Conservation (phyloP, 768 basidiomycete species). For the Rhodotorula diobovata region DNA sequence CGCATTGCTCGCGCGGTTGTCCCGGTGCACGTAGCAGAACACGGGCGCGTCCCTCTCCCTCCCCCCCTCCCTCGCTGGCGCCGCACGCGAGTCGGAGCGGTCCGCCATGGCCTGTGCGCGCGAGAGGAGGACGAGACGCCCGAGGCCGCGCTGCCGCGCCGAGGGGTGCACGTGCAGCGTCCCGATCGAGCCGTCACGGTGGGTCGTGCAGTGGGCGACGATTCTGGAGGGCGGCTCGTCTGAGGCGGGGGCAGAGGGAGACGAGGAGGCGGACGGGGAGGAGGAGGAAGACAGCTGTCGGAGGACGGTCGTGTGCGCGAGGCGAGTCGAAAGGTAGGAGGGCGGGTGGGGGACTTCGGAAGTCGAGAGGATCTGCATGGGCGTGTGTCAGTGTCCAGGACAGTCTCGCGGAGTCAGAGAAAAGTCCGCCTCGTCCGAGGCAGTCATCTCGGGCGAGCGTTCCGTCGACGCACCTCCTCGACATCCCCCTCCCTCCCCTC, state of each 20-base stretch:
- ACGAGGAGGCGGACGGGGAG: not conserved
- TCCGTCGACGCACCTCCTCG: not conserved
- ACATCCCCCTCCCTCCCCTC: not conserved
- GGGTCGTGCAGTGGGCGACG: slow-evolving; percentile 24
- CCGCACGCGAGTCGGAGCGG: no score
- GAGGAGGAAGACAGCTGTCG: not conserved
- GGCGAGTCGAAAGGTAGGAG: slow-evolving; percentile 14
- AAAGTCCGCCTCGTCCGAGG: no score
- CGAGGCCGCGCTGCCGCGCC: not conserved
- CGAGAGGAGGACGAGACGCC: not conserved
- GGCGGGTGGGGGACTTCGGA: slow-evolving; percentile 25
- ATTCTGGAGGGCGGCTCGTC: not conserved
- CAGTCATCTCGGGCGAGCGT: no score
- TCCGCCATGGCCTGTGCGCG: not conserved
- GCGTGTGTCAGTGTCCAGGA: no score
- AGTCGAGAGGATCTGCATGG: slow-evolving; percentile 28
- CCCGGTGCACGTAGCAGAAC: slow-evolving; percentile 20
- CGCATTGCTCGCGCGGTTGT: slow-evolving; percentile 75
- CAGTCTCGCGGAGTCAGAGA: no score
- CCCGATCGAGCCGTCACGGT: slow-evolving; percentile 33
- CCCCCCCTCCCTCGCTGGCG: not conserved
- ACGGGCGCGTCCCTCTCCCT: not conserved
- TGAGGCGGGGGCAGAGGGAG: not conserved
- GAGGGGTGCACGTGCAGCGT: slow-evolving; percentile 14
- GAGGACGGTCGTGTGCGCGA: slow-evolving; percentile 4